These are phyloP conservation scores for Hypholoma fasciculare DNA, from an alignment of 768 basidiomycete species.

Conservation along the genomic window DNA sequence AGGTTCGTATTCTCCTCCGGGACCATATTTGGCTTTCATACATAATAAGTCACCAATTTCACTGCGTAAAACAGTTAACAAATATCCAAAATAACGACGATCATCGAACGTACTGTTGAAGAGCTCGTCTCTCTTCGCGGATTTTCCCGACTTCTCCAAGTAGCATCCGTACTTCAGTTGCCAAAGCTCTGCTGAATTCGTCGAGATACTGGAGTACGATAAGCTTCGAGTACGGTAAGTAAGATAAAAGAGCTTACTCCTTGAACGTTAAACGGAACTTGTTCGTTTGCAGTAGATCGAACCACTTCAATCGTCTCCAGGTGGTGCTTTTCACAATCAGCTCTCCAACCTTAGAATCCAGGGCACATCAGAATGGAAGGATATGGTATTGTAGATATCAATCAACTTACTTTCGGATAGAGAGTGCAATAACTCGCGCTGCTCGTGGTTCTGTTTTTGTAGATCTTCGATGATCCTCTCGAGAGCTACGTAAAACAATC, in stretches of 20 bases:
- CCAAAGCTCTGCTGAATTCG: conserved; percentile 84
- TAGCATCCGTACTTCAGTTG: conserved; percentile 81
- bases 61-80: conserved; percentile 31
- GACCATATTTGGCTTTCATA: conserved; percentile 74
- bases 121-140: conserved; percentile 72
- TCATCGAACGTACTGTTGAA: conserved; percentile 66
- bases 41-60: conserved; percentile 74
- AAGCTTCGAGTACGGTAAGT: not conserved
- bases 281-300: conserved; percentile 68
- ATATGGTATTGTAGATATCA: not conserved
- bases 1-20: conserved; percentile 84
- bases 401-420: conserved; percentile 57
- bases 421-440: conserved; percentile 51
- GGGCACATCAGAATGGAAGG: conserved; percentile 6
- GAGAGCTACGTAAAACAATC: conserved; percentile 41
- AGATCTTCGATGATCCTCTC: conserved; percentile 64
- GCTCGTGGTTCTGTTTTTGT: conserved; percentile 56
- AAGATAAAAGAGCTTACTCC: conserved; percentile 49
- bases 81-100: not conserved
- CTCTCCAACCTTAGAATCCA: conserved; percentile 57
- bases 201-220: conserved; percentile 65
- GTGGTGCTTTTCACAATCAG: conserved; percentile 65
- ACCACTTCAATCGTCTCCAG: conserved; percentile 69
- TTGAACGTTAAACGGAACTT: conserved; percentile 84
- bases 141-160: conserved; percentile 83